Conservation (phyloP, 208 protist species). For the Trypanosoma congolense region DNA sequence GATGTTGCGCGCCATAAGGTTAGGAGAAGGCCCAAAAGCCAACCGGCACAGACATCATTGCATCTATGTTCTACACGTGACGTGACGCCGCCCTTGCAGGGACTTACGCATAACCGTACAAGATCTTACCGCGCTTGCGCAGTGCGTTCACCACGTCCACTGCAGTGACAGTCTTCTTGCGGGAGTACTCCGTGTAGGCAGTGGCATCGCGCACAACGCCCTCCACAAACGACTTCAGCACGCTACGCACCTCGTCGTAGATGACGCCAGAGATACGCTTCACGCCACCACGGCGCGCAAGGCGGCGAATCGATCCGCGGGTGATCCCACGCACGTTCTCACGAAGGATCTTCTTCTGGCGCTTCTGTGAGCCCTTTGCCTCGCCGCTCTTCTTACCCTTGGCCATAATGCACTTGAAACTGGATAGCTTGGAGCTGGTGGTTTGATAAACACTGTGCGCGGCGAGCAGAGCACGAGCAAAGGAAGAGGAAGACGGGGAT, state of each 20-base stretch:
- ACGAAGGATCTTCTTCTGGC: background rate
- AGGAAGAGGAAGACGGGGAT: background rate
- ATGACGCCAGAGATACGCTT: slow-evolving; percentile 19
- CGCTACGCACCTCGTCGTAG: slow-evolving; percentile 59
- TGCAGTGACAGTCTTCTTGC: background rate
- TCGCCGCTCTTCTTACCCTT: background rate
- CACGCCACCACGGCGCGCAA: background rate
- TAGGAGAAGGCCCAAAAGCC: too few relatives aligned
- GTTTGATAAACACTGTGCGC: too few relatives aligned
- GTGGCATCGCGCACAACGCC: background rate
- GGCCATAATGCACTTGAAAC: background rate
- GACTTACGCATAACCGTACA: background rate
- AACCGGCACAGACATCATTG: too few relatives aligned
- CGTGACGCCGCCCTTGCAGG: background rate
- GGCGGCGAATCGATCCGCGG: background rate
- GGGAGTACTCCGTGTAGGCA: background rate
- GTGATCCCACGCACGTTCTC: background rate
- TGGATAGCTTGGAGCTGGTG: too few relatives aligned
- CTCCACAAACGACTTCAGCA: slow-evolving; percentile 53
- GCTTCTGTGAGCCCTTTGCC: background rate
- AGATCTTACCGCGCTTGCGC: background rate
- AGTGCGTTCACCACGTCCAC: background rate
- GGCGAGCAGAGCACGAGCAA: background rate
- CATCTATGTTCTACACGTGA: too few relatives aligned
- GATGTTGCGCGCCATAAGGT: too few relatives aligned